Conservation (phyloP, 257 asterid species). For the Gentiana dahurica region DNA sequence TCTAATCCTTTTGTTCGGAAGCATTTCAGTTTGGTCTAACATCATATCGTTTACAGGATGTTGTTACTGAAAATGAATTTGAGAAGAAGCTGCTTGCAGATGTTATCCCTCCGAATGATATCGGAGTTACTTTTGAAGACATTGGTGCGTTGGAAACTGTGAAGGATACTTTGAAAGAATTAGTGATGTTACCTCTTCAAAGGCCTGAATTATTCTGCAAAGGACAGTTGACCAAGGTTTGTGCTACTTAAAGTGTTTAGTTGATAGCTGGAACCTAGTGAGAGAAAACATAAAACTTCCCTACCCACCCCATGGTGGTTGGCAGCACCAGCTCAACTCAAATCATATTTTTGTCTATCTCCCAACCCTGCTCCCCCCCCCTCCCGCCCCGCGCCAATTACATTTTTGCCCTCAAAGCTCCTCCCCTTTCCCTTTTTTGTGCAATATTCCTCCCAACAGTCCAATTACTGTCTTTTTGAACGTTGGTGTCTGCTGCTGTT, state of each 20-base stretch:
- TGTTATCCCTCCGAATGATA: slow-evolving; percentile 78
- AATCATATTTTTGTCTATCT: too few relatives aligned
- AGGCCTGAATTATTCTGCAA: slow-evolving; percentile 83
- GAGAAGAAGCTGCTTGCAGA: slow-evolving; percentile 80
- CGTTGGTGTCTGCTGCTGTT: too few relatives aligned
- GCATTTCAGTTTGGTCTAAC: slow-evolving; percentile 10
- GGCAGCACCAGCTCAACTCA: too few relatives aligned
- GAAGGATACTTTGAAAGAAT: slow-evolving; percentile 82
- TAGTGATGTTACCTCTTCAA: slow-evolving; percentile 88
- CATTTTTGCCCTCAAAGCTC: too few relatives aligned
- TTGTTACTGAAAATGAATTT: slow-evolving; percentile 74
- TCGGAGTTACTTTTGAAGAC: slow-evolving; percentile 82
- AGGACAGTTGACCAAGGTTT: slow-evolving; percentile 83
- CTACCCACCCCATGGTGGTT: too few relatives aligned
- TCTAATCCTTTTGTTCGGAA: neutral
- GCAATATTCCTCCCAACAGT: too few relatives aligned
- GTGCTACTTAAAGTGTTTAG: slow-evolving; percentile 1
- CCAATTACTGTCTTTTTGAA: too few relatives aligned
- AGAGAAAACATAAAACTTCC: too few relatives aligned
- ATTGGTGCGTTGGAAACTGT: slow-evolving; percentile 87
- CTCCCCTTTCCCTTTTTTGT: too few relatives aligned
- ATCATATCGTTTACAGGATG: slow-evolving; percentile 43
- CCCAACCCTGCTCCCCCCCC: too few relatives aligned
- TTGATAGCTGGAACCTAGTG: too few relatives aligned
- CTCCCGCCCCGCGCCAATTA: too few relatives aligned